These are phyloP conservation scores for Tuber calosporum DNA, from an alignment of 495 filamentous ascomycete species.

Conservation along the genomic window DNA sequence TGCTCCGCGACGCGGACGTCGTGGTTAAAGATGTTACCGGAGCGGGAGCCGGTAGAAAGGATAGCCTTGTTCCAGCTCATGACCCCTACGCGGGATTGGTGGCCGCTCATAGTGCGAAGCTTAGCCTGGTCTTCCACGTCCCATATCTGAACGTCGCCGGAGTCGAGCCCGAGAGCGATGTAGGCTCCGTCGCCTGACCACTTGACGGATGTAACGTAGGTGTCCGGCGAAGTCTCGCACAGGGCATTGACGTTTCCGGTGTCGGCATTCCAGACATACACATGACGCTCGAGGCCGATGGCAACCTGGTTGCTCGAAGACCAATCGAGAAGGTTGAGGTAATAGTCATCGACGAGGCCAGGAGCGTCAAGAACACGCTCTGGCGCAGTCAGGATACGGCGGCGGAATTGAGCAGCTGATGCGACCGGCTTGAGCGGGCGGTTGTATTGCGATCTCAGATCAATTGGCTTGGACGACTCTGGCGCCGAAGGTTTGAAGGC, in stretches of 20 bases:
- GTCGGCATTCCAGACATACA: slow-evolving; percentile 99
- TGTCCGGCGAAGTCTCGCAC: slow-evolving; percentile 76
- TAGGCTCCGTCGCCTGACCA: slow-evolving; percentile 98
- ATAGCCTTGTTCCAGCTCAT: slow-evolving; percentile 99
- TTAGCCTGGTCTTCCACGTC: slow-evolving; percentile 92
- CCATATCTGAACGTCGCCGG: slow-evolving; percentile 98
- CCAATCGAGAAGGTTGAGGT: slow-evolving; percentile 97
- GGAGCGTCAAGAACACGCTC: slow-evolving; percentile 97
- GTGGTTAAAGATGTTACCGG: slow-evolving; percentile 96
- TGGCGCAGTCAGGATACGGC: slow-evolving; percentile 85
- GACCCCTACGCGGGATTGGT: slow-evolving; percentile 91
- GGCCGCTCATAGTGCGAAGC: slow-evolving; percentile 95
- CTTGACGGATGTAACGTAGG: slow-evolving; percentile 95
- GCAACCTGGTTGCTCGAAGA: slow-evolving; percentile 95
- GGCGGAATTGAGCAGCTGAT: slow-evolving; percentile 68
- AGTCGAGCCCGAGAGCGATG: slow-evolving; percentile 87
- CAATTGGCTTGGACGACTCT: slow-evolving; percentile 94
- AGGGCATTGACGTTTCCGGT: slow-evolving; percentile 78
- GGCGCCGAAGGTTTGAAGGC: slow-evolving; percentile 96
- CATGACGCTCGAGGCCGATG: slow-evolving; percentile 90
- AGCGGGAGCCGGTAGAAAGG: slow-evolving; percentile 87
- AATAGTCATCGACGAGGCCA: slow-evolving; percentile 95
- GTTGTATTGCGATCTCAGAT: slow-evolving; percentile 96
- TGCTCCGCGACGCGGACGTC: slow-evolving; percentile 96
- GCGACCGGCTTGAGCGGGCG: slow-evolving; percentile 73